Evolutionary conservation across 148 eudicot species (phyloP), one percentile per base, ranked within the genome.

Genomic region (Bassia scoparia): DNA sequence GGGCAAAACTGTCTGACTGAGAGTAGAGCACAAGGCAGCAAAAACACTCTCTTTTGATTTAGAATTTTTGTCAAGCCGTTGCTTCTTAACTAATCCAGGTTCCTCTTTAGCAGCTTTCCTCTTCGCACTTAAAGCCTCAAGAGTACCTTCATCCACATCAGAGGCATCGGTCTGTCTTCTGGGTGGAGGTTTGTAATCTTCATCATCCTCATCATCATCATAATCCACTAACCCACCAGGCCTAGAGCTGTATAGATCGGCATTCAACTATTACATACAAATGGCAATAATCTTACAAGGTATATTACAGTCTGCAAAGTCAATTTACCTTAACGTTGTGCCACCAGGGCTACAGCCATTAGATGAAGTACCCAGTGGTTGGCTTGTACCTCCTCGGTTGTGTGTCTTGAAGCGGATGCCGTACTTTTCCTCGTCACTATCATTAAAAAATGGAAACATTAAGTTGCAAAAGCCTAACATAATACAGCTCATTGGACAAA

Each of bases 401-500:
- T 74, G 84, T 1, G 83, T 34, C 65, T 67, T 4, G 87, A 78
- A 50, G 88, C 97, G 63, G 97, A 92, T 61, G 94, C 89, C 43
- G 99, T 86, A 79, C n/a, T 96, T 91, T 80, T 96, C 99, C 82
- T 96, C 99, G 62, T 96, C 99, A 74, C 99, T 96, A 84, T 70
- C 20, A 72, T 7, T n/a, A 54, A 53, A 69, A 16, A 13, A 20
- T 35, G 3, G 30, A 41, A 59, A 6, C n/a, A n/a, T 67, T 67
- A 3, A 56, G 77, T 48, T 30, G 49, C 63, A 61, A 30, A 55
- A 29, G 73, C n/a, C 38, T 62, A 41, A 13, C 34, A 46, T 53
- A 34, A 35, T 62, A 69, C 61, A 44, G 15, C 41, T 38, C 21
- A 59, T 27, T 27, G 12, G 71, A 41, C 44, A 58, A 15, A n/a